Base-by-base conservation (phyloP, 1,139 yeast genomes). In the Debaryomyces subglobosus region DNA sequence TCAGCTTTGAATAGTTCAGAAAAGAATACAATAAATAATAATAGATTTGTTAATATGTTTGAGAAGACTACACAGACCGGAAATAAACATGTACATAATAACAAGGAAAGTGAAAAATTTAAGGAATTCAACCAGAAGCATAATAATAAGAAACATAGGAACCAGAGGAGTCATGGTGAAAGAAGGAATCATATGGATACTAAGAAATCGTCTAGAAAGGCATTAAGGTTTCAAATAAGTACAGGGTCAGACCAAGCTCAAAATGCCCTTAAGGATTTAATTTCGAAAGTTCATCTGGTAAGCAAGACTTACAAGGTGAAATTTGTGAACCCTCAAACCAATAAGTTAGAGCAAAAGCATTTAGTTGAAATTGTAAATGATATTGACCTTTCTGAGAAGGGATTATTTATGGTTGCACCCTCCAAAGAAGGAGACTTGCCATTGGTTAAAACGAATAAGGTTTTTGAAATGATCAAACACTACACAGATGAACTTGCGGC, bases 401-500 rank as follows among this genome's bases (percentile, higher is more conserved):
- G 81, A 1, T 49, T 76, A 12, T 52, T 56, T 12, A 47, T 71
- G 21, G 58, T 74, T 18, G 55, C 61, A 1, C 58, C 66, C 1
- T 49, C 53, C 7, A 51, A 51, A 8, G 65, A 60, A 10, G 62
- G 56, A 2, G 64, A 59, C 1, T 45, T 61, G 6, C 68, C 73
- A 3, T 53, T 74, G 44, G 58, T 76, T 1, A 72, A 71, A 44
- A 47, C 54, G 12, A 60, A 64, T 5, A 58, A 60, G 12, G 58
- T 62, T 5, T 54, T 48, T 24, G 74, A 71, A 12, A 76, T 76
- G 81, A 49, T 72, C 16, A 61, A 63, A 46, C 48, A 49, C 1
- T 73, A 71, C 51, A 55, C 67, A 2, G 69, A 71, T 25, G 63
- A 66, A 44, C 58, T 72, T 33, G 78, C 80, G 0, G 59, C 56